These are phyloP conservation scores for Neonectria neomacrospora DNA, from an alignment of 2,329 filamentous ascomycete genomes.

Conservation along the genomic window DNA sequence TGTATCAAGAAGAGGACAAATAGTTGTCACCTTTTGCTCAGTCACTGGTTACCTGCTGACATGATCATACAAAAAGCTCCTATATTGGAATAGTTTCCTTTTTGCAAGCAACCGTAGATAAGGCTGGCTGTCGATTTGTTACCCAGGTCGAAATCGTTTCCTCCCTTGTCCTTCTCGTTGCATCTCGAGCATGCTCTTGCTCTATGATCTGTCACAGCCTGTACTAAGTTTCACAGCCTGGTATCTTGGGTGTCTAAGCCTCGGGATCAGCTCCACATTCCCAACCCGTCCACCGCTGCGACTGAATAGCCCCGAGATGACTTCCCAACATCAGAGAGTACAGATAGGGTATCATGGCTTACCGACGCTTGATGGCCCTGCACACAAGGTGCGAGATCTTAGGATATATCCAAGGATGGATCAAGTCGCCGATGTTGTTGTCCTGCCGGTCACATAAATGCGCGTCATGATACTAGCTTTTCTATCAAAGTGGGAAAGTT, in stretches of 20 bases:
- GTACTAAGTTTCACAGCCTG: conserved; percentile 75
- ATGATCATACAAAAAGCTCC: no score
- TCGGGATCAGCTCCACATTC: conserved; percentile 74
- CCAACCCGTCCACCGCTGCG: conserved; percentile 79
- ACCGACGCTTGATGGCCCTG: conserved; percentile 74
- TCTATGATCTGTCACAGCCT: no score
- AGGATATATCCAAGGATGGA: conserved; percentile 83
- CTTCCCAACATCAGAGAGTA: conserved; percentile 73
- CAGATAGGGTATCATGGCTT: conserved; percentile 77
- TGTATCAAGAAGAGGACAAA: not conserved
- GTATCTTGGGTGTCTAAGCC: conserved; percentile 71
- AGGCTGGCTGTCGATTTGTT: no score
- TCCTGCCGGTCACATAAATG: conserved; percentile 73
- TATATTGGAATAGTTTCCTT: no score
- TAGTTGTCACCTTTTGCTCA: no score
- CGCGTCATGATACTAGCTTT: no score
- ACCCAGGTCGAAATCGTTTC: not conserved
- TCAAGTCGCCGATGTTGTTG: conserved; percentile 76
- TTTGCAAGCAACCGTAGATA: no score
- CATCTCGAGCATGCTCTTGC: not conserved
- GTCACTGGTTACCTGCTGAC: not conserved
- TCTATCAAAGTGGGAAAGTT: no score
- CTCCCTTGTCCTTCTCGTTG: not conserved
- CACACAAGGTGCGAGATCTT: conserved; percentile 72
- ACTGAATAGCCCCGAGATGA: conserved; percentile 69